Percentiles rank a stretch among this genome's conserved stretches.
phyloP scores from a whole-genome alignment of 192 early-diverging fungal species.

The Funneliformis geosporum region DNA sequence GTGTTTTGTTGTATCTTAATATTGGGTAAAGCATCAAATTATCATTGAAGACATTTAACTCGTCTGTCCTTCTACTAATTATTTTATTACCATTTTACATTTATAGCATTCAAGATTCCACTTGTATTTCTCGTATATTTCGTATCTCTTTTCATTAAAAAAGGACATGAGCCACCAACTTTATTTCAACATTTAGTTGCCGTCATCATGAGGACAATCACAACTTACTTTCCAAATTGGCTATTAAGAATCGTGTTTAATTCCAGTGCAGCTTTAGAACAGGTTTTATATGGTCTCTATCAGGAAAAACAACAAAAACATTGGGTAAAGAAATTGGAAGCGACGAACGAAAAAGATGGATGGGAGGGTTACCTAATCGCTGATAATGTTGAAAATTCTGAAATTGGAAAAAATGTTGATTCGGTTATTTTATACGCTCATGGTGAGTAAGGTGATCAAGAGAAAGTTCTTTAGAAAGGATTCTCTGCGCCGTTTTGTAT shows the following conservation, averaged over 20 bases:
- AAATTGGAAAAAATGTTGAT: slow-evolving; percentile 28
- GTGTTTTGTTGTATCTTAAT: background rate
- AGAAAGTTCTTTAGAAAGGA: background rate
- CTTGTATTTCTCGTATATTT: background rate
- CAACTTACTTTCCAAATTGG: background rate
- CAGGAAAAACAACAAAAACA: background rate
- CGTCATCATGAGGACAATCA: background rate
- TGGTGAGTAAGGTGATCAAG: slow-evolving; percentile 17
- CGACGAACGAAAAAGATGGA: background rate
- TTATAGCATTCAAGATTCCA: background rate
- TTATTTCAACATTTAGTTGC: background rate
- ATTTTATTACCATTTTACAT: background rate
- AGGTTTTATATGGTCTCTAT: background rate
- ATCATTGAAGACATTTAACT: too few species aligned
- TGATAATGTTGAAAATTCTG: background rate
- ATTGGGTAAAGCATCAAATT: background rate
- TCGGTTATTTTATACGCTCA: slow-evolving; percentile 24
- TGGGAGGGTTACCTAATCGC: slow-evolving; percentile 22
- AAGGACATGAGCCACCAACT: background rate
- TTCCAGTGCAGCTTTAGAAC: background rate
- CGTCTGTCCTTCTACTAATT: too few species aligned
- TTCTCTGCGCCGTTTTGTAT: background rate
- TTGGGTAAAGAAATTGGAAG: slow-evolving; percentile 8
- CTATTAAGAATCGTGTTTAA: background rate
- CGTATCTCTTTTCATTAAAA: background rate